phyloP scores from a whole-genome alignment of 73 alveolate species.

The Paramecium sexaurelia region DNA sequence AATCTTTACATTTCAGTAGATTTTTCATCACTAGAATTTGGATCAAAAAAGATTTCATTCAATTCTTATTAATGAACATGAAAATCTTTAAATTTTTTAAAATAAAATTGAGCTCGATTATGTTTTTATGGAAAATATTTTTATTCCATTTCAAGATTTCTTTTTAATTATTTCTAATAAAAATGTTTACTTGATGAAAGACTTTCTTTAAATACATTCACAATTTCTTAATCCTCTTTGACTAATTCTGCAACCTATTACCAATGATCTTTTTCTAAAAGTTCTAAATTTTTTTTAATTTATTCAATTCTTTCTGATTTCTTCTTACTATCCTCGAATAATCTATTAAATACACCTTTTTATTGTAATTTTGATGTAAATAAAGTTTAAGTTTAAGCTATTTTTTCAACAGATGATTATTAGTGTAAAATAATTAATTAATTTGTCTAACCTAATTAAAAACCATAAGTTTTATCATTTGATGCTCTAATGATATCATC shows the following conservation, averaged over 20 bases:
- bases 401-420: neutral
- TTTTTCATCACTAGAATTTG: neutral
- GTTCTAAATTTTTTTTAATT: neutral
- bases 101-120: slow-evolving; percentile 40
- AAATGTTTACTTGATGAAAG: neutral
- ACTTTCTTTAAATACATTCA: neutral
- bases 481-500: neutral
- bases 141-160: neutral
- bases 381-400: neutral
- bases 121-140: neutral
- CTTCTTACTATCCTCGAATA: slow-evolving; percentile 14
- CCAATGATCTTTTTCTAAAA: slow-evolving; percentile 37
- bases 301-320: neutral
- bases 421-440: neutral
- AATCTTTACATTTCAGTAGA: neutral
- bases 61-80: neutral
- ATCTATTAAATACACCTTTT: slow-evolving; percentile 18
- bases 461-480: neutral
- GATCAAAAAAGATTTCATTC: neutral
- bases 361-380: neutral
- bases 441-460: neutral
- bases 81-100: slow-evolving; percentile 46
- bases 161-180: neutral
- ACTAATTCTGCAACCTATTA: neutral
- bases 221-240: neutral